Evolutionary conservation across 2,329 filamentous ascomycete species (phyloP).

Genomic region (Leptographium flavum): DNA sequence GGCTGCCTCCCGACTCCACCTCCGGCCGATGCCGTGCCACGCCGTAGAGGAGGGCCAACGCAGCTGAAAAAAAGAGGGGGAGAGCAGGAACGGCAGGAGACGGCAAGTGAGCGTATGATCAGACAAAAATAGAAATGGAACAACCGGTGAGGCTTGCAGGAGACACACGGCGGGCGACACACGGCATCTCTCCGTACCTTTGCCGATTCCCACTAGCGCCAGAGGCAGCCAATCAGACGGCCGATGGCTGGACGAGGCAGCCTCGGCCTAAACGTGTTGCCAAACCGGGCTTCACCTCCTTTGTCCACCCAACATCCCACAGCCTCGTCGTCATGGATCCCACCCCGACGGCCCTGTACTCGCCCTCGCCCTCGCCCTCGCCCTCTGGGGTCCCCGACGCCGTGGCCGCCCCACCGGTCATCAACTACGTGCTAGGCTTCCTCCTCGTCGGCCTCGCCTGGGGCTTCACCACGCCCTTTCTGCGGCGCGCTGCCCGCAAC

Average conservation of each 20-base stretch:
- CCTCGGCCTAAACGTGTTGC: no score
- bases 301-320: not conserved
- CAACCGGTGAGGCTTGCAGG: not conserved
- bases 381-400: not conserved
- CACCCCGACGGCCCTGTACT: not conserved
- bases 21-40: not conserved
- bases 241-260: no score
- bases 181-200: no score
- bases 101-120: not conserved
- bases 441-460: conserved; percentile 82
- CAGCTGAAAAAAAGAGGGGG: not conserved
- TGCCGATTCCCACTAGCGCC: no score
- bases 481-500: conserved; percentile 67
- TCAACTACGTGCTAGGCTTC: conserved; percentile 83
- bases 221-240: no score
- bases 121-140: not conserved
- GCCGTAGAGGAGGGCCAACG: not conserved
- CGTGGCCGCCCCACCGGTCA: conserved; percentile 19
- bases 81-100: not conserved
- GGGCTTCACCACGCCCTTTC: conserved; percentile 88
- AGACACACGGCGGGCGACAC: no score
- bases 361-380: not conserved
- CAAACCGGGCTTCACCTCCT: not conserved
- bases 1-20: not conserved
- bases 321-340: no score